Conservation (phyloP, 2,329 filamentous ascomycete genomes). For the Pseudogymnoascus sp. region DNA sequence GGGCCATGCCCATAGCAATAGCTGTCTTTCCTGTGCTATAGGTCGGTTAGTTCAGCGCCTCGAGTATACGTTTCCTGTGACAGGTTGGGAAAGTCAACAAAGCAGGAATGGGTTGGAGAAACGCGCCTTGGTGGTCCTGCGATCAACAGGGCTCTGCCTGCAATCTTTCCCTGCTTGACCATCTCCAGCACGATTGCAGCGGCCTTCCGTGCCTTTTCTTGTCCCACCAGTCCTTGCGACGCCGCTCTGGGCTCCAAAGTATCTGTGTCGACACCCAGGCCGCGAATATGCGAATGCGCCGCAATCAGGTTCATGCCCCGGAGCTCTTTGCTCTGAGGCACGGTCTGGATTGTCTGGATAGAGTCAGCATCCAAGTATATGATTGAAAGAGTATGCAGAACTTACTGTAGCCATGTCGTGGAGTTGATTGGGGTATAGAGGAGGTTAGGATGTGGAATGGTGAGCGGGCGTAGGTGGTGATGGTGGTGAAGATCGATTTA, state of each 20-base stretch:
- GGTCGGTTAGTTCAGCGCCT: background rate
- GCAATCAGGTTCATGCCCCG: constrained; percentile 95
- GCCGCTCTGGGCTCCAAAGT: constrained; percentile 77
- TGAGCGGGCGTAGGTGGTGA: background rate
- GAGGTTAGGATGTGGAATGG: background rate
- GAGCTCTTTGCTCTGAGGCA: constrained; percentile 93
- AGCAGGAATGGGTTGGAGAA: background rate
- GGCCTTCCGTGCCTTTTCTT: constrained; percentile 93
- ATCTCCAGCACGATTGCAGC: constrained; percentile 95
- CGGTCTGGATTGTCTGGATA: constrained; percentile 61
- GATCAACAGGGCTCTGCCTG: constrained; percentile 87
- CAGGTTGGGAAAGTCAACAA: background rate
- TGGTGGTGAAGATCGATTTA: background rate
- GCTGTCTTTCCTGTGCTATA: constrained; percentile 91
- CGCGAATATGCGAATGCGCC: constrained; percentile 95
- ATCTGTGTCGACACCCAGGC: constrained; percentile 85
- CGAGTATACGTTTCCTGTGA: constrained; percentile 6
- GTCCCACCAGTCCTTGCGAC: constrained; percentile 90
- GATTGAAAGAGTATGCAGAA: background rate
- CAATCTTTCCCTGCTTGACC: constrained; percentile 98
- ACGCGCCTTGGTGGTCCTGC: constrained; percentile 77
- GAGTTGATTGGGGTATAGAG: background rate
- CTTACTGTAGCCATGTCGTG: constrained; percentile 2
- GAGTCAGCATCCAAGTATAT: background rate
- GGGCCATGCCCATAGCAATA: constrained; percentile 97